A percentile compares a stretch with the other conserved stretches of the same genome.
Evolutionary conservation across 2,329 filamentous ascomycete species (phyloP).

Genomic region (Phialocephala sp.): DNA sequence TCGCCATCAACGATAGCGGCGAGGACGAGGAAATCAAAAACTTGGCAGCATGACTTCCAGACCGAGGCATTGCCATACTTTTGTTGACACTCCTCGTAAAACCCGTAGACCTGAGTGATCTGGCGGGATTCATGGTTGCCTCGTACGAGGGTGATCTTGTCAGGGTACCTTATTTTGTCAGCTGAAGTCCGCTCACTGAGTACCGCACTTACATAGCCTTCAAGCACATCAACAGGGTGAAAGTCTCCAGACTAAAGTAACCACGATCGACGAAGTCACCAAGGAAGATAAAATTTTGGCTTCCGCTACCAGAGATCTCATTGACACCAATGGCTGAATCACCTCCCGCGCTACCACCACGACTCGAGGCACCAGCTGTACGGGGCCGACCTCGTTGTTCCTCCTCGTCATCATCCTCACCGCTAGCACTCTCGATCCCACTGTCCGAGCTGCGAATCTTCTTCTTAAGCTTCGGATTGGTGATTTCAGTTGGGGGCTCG

Average conservation of each 20-base stretch:
- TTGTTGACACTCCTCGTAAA: slow-evolving; percentile 78
- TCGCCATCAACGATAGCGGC: slow-evolving; percentile 77
- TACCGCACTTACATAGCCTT: slow-evolving; percentile 65
- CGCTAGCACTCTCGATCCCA: slow-evolving; percentile 54
- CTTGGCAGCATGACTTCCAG: slow-evolving; percentile 80
- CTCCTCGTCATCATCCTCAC: slow-evolving; percentile 57
- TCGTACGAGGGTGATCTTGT: slow-evolving; percentile 73
- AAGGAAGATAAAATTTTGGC: slow-evolving; percentile 74
- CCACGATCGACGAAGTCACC: slow-evolving; percentile 78
- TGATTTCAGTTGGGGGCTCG: slow-evolving; percentile 88
- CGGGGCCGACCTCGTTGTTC: slow-evolving; percentile 53
- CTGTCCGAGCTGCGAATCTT: slow-evolving; percentile 73
- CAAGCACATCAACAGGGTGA: slow-evolving; percentile 73
- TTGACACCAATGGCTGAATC: slow-evolving; percentile 47
- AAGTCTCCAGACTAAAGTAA: slow-evolving; percentile 76
- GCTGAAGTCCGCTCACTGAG: background rate
- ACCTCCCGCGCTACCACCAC: slow-evolving; percentile 47
- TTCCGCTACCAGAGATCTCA: slow-evolving; percentile 54
- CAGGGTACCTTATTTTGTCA: slow-evolving; percentile 62
- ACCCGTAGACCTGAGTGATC: slow-evolving; percentile 80
- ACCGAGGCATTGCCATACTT: slow-evolving; percentile 81
- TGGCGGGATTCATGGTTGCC: slow-evolving; percentile 80
- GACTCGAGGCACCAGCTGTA: slow-evolving; percentile 48
- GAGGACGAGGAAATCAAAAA: slow-evolving; percentile 78
- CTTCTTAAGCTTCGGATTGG: slow-evolving; percentile 83